Percentiles rank a stretch among this genome's conserved stretches.
Evolutionary conservation across 140 eudicot species (phyloP).

Genomic region (Oenanthe javanica): DNA sequence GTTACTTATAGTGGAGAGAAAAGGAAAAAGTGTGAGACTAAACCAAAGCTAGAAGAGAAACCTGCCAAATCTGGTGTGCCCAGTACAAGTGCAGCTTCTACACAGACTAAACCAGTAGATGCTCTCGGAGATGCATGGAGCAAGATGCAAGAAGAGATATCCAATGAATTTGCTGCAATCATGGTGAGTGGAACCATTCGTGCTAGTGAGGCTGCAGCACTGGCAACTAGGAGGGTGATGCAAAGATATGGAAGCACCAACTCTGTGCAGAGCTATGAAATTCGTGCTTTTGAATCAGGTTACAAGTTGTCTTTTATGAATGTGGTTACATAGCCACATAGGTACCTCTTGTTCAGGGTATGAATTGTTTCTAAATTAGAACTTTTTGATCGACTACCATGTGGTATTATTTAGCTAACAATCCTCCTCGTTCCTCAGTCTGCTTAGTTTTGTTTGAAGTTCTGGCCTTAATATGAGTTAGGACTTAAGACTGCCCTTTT

Average conservation of each 20-base stretch:
- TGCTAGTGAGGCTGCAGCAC: conserved; percentile 94
- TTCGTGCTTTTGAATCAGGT: too few species aligned
- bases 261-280: conserved; percentile 8
- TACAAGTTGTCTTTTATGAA: too few species aligned
- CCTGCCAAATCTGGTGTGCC: conserved; percentile 3
- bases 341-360: too few species aligned
- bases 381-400: too few species aligned
- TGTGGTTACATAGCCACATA: too few species aligned
- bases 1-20: conserved; percentile 11
- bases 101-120: conserved; percentile 20
- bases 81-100: conserved; percentile 4
- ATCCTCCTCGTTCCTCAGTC: too few species aligned
- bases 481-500: too few species aligned
- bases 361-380: too few species aligned
- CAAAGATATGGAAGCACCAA: conserved; percentile 45
- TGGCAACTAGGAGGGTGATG: conserved; percentile 34
- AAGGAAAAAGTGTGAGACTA: neutral
- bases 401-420: too few species aligned
- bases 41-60: conserved; percentile 12
- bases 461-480: too few species aligned
- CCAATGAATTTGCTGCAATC: conserved; percentile 65
- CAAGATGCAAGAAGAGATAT: conserved; percentile 81
- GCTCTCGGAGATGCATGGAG: conserved; percentile 63
- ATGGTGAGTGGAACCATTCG: conserved; percentile 75
- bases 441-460: too few species aligned